Percentiles rank a stretch among this genome's conserved stretches.
Conservation (phyloP, 176 grass and related monocot genomes). For the Musa acuminata region DNA sequence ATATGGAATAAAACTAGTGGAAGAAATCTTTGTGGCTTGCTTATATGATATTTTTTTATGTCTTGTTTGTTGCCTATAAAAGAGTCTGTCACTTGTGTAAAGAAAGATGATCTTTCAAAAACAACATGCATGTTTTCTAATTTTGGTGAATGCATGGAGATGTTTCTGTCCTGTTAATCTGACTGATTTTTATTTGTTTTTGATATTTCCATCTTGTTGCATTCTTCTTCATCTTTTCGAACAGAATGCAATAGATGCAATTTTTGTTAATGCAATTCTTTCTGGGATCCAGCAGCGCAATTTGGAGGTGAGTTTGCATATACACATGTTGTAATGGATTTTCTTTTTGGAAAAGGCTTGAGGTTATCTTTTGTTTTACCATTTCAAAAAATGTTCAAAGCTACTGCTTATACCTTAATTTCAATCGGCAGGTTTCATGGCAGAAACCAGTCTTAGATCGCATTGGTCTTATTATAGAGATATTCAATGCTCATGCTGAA, state of each 20-base stretch:
- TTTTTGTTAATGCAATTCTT: slow-evolving; percentile 89
- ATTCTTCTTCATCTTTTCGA: slow-evolving; percentile 21
- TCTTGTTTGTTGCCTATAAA: background rate
- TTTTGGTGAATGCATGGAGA: background rate
- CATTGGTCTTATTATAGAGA: slow-evolving; percentile 91
- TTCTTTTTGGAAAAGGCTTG: background rate
- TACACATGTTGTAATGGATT: slow-evolving; percentile 16
- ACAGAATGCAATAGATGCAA: slow-evolving; percentile 69
- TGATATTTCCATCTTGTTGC: background rate
- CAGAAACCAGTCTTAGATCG: slow-evolving; percentile 79
- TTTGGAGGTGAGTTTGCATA: slow-evolving; percentile 49
- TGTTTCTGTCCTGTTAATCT: slow-evolving; percentile 4
- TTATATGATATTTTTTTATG: background rate
- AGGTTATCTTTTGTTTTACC: background rate
- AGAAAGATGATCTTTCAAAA: background rate
- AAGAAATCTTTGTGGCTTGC: background rate
- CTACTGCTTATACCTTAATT: slow-evolving; percentile 14
- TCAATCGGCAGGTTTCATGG: slow-evolving; percentile 50
- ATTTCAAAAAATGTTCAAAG: background rate
- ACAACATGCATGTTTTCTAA: background rate
- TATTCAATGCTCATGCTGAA: slow-evolving; percentile 97
- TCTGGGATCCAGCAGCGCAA: slow-evolving; percentile 87
- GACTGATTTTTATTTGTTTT: background rate
- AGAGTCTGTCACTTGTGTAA: background rate
- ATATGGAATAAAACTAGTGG: background rate